These are phyloP conservation scores for Dendrobium huoshanense DNA, from an alignment of 106 monocot species.

Conservation along the genomic window DNA sequence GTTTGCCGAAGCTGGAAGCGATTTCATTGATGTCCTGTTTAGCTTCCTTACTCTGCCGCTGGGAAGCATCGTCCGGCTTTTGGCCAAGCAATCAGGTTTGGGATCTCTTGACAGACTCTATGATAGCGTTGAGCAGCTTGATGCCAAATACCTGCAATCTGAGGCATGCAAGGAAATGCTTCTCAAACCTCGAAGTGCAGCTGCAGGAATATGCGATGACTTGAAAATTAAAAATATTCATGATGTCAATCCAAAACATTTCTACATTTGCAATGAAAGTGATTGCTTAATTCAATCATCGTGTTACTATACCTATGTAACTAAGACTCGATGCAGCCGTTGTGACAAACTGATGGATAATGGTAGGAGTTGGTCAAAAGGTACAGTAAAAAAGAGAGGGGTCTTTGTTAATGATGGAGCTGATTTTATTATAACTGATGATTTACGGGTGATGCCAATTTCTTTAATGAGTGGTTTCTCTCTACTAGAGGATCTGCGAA, in stretches of 20 bases:
- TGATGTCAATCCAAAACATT: background rate
- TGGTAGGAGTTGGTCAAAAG: background rate
- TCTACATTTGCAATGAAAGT: constrained; percentile 11
- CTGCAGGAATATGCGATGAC: constrained; percentile 10
- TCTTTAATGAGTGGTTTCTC: background rate
- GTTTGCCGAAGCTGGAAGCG: constrained; percentile 35
- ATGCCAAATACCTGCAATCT: constrained; percentile 14
- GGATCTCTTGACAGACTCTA: constrained; percentile 27
- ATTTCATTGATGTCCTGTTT: constrained; percentile 41
- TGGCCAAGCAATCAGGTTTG: constrained; percentile 9
- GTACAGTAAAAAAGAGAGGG: constrained; percentile 1
- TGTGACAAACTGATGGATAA: background rate
- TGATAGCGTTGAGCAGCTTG: constrained; percentile 31
- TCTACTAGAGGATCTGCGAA: constrained; percentile 5
- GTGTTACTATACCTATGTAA: background rate
- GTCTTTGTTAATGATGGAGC: constrained; percentile 16
- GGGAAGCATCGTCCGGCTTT: constrained; percentile 28
- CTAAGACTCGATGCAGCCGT: background rate
- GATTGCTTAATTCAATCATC: background rate
- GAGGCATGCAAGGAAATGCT: constrained; percentile 32
- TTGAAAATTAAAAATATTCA: constrained; percentile 10
- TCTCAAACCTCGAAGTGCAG: constrained; percentile 13
- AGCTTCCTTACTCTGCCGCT: constrained; percentile 54
- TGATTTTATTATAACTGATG: constrained; percentile 14
- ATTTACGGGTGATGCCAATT: constrained; percentile 18